These are phyloP conservation scores for Pseudognaphalium luteoalbum DNA, from an alignment of 129 eudicot genomes.

Conservation along the genomic window DNA sequence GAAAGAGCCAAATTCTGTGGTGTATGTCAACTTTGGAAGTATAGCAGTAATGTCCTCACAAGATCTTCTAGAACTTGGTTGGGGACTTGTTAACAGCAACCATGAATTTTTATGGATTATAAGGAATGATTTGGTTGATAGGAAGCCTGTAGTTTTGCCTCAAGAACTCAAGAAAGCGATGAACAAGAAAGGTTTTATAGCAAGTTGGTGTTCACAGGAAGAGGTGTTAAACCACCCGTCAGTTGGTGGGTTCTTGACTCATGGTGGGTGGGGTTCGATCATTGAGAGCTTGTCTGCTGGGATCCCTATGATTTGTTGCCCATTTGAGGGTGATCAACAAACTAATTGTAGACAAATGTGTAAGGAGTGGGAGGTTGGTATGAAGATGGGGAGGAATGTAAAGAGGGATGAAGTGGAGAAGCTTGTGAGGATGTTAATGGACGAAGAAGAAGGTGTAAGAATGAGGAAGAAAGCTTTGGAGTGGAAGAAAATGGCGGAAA, in stretches of 20 bases:
- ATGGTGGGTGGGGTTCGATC: constrained; percentile 39
- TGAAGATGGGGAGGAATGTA: constrained; percentile 8
- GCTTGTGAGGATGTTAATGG: constrained; percentile 9
- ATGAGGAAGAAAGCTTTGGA: constrained; percentile 1
- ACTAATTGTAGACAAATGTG: constrained; percentile 23
- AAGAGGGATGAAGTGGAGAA: constrained; percentile 19
- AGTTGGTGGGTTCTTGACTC: constrained; percentile 42
- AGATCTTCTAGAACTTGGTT: constrained; percentile 39
- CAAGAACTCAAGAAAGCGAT: constrained; percentile 17
- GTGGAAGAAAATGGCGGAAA: constrained; percentile 15
- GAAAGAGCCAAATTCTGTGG: constrained; percentile 29
- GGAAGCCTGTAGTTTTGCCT: constrained; percentile 14
- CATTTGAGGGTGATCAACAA: constrained; percentile 13
- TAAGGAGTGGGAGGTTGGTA: constrained; percentile 10
- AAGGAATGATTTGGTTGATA: constrained; percentile 27
- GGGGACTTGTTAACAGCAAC: constrained; percentile 53
- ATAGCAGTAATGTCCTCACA: constrained; percentile 22
- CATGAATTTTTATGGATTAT: constrained; percentile 35
- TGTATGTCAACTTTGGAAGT: constrained; percentile 46
- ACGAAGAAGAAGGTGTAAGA: background rate
- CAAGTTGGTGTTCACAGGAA: constrained; percentile 38
- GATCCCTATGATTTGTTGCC: constrained; percentile 37
- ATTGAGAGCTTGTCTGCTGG: constrained; percentile 41
- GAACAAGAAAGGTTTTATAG: constrained; percentile 23
- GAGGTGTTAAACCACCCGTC: constrained; percentile 38